phyloP scores from a whole-genome alignment of 306 rosid species.

The Senna siamea region DNA sequence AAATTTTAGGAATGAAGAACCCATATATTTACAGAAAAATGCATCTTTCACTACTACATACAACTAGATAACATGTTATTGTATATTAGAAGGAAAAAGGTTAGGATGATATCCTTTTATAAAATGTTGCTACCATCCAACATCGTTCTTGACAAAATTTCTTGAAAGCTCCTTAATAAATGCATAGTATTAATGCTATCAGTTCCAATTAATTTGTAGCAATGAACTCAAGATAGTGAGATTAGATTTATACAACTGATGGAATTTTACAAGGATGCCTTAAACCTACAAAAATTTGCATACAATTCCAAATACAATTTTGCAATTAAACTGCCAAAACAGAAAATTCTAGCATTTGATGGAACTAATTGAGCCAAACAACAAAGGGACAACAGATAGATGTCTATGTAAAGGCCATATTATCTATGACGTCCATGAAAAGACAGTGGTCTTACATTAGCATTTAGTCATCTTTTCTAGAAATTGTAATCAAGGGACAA shows the following conservation, averaged over 20 bases:
- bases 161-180: not conserved
- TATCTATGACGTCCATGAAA: slow-evolving; percentile 14
- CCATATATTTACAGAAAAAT: not conserved
- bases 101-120: not conserved
- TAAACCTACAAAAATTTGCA: slow-evolving; percentile 18
- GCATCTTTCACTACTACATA: slow-evolving; percentile 3
- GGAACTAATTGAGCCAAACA: not conserved
- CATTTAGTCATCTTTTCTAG: slow-evolving; percentile 19
- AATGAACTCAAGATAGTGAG: slow-evolving; percentile 19
- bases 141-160: not conserved
- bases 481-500: slow-evolving; percentile 29
- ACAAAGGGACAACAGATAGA: not conserved
- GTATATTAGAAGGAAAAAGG: not conserved
- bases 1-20: slow-evolving; percentile 1
- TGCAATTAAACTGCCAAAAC: slow-evolving; percentile 22
- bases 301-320: slow-evolving; percentile 23
- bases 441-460: slow-evolving; percentile 6
- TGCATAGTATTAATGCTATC: slow-evolving; percentile 9
- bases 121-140: slow-evolving; percentile 6
- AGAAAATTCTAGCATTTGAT: slow-evolving; percentile 13
- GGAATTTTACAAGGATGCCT: not conserved
- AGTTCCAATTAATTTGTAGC: slow-evolving; percentile 17
- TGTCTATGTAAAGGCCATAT: slow-evolving; percentile 9
- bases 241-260: slow-evolving; percentile 17
- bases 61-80: slow-evolving; percentile 2